phyloP scores from a whole-genome alignment of 2,329 filamentous ascomycete genomes.

The Fusarium sarcochroum region DNA sequence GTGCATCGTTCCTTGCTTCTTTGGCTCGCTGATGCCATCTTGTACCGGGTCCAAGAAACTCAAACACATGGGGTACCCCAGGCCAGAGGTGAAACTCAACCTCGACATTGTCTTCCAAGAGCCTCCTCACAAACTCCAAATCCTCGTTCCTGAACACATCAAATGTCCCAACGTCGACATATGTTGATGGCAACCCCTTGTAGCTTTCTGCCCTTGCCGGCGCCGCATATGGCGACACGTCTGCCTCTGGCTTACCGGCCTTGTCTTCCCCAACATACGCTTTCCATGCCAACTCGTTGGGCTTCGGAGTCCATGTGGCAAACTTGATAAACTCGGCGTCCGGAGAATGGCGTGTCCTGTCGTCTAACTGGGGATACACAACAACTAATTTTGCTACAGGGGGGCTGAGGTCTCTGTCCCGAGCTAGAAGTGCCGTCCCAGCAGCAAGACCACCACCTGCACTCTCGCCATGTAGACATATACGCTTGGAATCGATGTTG shows the following conservation, averaged over 20 bases:
- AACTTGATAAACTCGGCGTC: slow-evolving; percentile 27
- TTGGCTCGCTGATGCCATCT: slow-evolving; percentile 32
- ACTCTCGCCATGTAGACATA: slow-evolving; percentile 39
- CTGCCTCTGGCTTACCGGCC: slow-evolving; percentile 20
- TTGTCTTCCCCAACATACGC: slow-evolving; percentile 43
- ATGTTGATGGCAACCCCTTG: slow-evolving; percentile 30
- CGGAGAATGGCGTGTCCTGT: slow-evolving; percentile 12
- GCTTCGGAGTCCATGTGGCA: slow-evolving; percentile 15
- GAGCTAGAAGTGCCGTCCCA: slow-evolving; percentile 27
- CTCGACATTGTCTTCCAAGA: slow-evolving; percentile 40
- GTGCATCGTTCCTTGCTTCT: slow-evolving; percentile 25
- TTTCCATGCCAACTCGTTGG: slow-evolving; percentile 32
- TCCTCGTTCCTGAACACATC: slow-evolving; percentile 42
- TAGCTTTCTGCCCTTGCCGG: slow-evolving; percentile 35
- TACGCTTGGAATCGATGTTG: slow-evolving; percentile 32
- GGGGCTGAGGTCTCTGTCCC: slow-evolving; percentile 36
- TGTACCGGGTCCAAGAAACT: slow-evolving; percentile 27
- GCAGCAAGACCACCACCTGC: slow-evolving; percentile 36
- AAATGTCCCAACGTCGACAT: slow-evolving; percentile 38
- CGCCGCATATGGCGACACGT: slow-evolving; percentile 37
- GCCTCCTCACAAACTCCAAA: slow-evolving; percentile 36
- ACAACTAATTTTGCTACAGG: slow-evolving; percentile 34
- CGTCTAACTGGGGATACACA: slow-evolving; percentile 41
- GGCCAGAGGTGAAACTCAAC: slow-evolving; percentile 45
- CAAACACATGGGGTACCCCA: slow-evolving; percentile 43